phyloP scores from a whole-genome alignment of 257 asterid genomes.

The Ophiorrhiza pumila region DNA sequence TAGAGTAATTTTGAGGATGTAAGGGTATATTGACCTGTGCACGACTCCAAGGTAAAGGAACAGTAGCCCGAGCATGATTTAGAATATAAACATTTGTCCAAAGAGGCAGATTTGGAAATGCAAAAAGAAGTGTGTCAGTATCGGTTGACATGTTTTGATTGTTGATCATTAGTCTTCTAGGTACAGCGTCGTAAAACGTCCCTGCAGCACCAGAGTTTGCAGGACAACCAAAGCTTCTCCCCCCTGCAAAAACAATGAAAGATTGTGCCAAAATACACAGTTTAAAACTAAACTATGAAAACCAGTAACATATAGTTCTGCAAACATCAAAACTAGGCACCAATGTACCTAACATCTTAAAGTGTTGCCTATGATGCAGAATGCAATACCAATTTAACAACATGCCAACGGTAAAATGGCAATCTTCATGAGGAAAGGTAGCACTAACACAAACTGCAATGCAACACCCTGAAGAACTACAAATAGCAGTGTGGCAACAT shows the following conservation, averaged over 20 bases:
- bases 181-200: conserved; percentile 84
- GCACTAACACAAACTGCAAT: background rate
- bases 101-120: conserved; percentile 83
- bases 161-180: conserved; percentile 71
- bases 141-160: conserved; percentile 72
- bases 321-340: background rate
- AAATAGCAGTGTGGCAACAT: background rate
- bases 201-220: conserved; percentile 89
- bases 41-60: conserved; percentile 90
- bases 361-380: background rate
- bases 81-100: conserved; percentile 81
- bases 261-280: background rate
- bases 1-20: conserved; percentile 1
- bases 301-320: background rate
- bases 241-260: conserved; percentile 46
- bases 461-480: background rate
- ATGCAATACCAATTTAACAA: background rate
- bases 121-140: conserved; percentile 75
- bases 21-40: conserved; percentile 54
- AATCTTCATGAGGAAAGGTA: background rate
- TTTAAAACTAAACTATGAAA: background rate
- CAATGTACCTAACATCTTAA: background rate
- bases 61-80: conserved; percentile 65
- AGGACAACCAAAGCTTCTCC: conserved; percentile 87
- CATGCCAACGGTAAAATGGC: background rate